These are phyloP conservation scores for Discostella stelligeroides DNA, from an alignment of 108 stramenopile species.

Conservation along the genomic window DNA sequence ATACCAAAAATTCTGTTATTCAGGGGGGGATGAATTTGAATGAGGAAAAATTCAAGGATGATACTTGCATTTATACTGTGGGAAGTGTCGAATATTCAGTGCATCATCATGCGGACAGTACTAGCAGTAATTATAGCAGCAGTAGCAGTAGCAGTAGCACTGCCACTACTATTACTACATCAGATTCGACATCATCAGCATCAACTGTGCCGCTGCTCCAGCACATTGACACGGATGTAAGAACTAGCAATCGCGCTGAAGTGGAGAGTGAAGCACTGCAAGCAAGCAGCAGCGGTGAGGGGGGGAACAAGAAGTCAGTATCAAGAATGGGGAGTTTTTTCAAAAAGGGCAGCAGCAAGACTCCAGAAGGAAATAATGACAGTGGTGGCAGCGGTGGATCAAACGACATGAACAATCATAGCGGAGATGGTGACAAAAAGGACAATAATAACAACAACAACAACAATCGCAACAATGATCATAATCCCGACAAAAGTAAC, in stretches of 20 bases:
- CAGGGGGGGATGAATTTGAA: no score
- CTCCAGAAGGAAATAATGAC: not conserved
- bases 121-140: no score
- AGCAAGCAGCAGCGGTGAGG: not conserved
- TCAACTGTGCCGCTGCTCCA: not conserved
- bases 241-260: not conserved
- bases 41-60: not conserved
- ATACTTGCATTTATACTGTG: constrained; percentile 17
- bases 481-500: constrained; percentile 20
- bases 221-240: not conserved
- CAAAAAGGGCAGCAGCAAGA: not conserved
- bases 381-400: no score
- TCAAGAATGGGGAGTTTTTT: constrained; percentile 17
- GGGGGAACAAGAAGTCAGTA: not conserved
- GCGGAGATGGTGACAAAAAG: not conserved
- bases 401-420: no score
- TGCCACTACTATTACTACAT: no score
- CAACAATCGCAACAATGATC: constrained; percentile 9
- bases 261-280: not conserved
- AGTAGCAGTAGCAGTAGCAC: no score
- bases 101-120: not conserved
- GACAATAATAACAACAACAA: not conserved
- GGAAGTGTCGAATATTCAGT: constrained; percentile 14
- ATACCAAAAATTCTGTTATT: no score
- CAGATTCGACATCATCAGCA: not conserved